phyloP scores from a whole-genome alignment of 768 basidiomycete genomes.

The Suillus lakei region DNA sequence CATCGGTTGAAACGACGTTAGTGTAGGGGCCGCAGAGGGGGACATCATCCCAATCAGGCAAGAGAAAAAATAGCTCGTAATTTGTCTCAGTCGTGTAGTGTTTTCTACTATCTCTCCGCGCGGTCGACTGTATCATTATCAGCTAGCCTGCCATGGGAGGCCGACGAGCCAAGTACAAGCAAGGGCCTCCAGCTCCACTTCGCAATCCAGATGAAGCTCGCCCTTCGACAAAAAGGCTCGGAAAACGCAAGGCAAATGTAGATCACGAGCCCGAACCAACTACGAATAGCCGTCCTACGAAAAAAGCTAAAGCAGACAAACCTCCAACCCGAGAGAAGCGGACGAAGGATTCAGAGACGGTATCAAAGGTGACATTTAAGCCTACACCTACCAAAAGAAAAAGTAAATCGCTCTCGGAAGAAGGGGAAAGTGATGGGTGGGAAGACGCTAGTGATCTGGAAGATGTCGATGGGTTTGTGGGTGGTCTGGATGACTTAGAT shows the following conservation, averaged over 20 bases:
- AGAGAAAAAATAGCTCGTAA: constrained; percentile 22
- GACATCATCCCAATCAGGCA: constrained; percentile 28
- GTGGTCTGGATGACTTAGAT: constrained; percentile 55
- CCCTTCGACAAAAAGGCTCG: constrained; percentile 58
- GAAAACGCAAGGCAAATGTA: constrained; percentile 73
- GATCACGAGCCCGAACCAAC: constrained; percentile 32
- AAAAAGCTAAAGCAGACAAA: constrained; percentile 40
- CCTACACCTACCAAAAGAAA: constrained; percentile 51
- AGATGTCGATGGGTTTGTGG: constrained; percentile 39
- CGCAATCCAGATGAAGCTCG: constrained; percentile 39
- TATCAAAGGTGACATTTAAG: constrained; percentile 41
- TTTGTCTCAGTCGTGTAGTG: constrained; percentile 2
- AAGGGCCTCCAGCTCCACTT: constrained; percentile 68
- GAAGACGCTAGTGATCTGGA: constrained; percentile 49
- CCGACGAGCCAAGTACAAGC: constrained; percentile 85
- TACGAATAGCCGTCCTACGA: constrained; percentile 33
- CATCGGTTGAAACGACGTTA: constrained; percentile 57
- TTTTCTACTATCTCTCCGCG: background rate
- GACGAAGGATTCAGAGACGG: constrained; percentile 23
- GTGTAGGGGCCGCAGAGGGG: constrained; percentile 11
- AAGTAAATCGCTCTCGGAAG: constrained; percentile 40
- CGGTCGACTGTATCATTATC: constrained; percentile 17
- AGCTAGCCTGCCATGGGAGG: constrained; percentile 68
- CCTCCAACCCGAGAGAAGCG: background rate
- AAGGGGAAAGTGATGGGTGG: constrained; percentile 21